Evolutionary conservation across 257 asterid species (phyloP).

Genomic region (Primulina eburnea): DNA sequence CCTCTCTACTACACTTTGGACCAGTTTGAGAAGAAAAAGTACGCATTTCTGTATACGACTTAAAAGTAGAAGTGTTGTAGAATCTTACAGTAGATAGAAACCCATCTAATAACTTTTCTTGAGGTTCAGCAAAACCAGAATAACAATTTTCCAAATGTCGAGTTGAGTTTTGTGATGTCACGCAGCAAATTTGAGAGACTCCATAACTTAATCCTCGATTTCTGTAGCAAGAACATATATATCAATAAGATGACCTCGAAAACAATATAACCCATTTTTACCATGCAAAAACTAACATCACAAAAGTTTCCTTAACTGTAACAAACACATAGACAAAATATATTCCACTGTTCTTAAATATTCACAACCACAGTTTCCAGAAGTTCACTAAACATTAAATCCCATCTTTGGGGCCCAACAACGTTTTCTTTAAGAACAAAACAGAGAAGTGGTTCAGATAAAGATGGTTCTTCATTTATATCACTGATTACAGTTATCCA

Average conservation of each 20-base stretch:
- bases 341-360: background rate
- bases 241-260: too few species aligned
- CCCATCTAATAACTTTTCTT: slow-evolving; percentile 28
- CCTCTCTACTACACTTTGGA: slow-evolving; percentile 50
- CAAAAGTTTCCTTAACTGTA: background rate
- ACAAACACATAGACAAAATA: background rate
- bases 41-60: slow-evolving; percentile 26
- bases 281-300: background rate
- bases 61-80: slow-evolving; percentile 28
- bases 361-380: background rate
- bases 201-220: slow-evolving; percentile 39
- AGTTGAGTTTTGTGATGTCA: slow-evolving; percentile 36
- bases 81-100: slow-evolving; percentile 33
- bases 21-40: slow-evolving; percentile 55
- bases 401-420: background rate
- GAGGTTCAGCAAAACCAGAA: slow-evolving; percentile 31
- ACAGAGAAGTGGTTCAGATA: background rate
- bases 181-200: slow-evolving; percentile 33
- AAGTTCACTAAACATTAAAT: background rate
- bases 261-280: background rate
- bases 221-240: slow-evolving; percentile 37
- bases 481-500: background rate
- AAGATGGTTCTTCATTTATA: background rate
- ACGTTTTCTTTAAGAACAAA: too few species aligned
- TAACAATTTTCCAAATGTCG: slow-evolving; percentile 23